Evolutionary conservation across 2,329 filamentous ascomycete species (phyloP), one percentile per base, ranked within the genome.

Genomic region (Colletotrichum destructivum): DNA sequence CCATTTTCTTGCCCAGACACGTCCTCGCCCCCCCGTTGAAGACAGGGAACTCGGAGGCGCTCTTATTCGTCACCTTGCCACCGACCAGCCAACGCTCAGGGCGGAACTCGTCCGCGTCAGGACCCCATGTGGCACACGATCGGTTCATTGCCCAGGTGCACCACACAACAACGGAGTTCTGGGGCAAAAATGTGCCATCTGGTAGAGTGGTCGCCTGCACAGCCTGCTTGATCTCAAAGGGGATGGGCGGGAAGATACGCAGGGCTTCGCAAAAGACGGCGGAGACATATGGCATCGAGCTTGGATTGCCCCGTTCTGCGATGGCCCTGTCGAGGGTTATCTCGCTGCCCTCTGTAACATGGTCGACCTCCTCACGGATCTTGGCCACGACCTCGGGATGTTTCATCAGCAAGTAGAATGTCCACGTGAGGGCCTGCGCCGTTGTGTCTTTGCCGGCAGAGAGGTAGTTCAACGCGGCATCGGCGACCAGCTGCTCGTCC

Each of bases 391-490:
- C 82, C 2, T 76, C 73, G 0, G 84, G 85, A 72, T 91, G 81
- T 46, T 84, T 83, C 80, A 91, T 87, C 15, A 92, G 81, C 2
- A 90, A 82, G 77, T 92, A 91, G 51, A 91, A 85, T 0, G 87
- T 86, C 90, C 90, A 92, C 0, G 90, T 91, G 13, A 92, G 79
- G 1, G 88, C 88, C 75, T 92, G 90, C 0, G 90, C 90, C 8
- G 89, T 90, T 0, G 90, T 92, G 76, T 92, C 90, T 68, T 90
- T 83, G 18, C 90, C 88, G 0, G 90, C 90, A 1, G 89, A 91
- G 12, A 92, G 86, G 75, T 91, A 92, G 75, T 91, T 92, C 15
- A 92, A 81, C 0, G 90, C 90, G 3, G 90, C 88, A 77, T 92
- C 90, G 11, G 90, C 88, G 8, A 91, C 89, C 26, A 88, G 81